Base-by-base conservation (phyloP, 2,329 filamentous ascomycete genomes). In the Fusarium sp. region DNA sequence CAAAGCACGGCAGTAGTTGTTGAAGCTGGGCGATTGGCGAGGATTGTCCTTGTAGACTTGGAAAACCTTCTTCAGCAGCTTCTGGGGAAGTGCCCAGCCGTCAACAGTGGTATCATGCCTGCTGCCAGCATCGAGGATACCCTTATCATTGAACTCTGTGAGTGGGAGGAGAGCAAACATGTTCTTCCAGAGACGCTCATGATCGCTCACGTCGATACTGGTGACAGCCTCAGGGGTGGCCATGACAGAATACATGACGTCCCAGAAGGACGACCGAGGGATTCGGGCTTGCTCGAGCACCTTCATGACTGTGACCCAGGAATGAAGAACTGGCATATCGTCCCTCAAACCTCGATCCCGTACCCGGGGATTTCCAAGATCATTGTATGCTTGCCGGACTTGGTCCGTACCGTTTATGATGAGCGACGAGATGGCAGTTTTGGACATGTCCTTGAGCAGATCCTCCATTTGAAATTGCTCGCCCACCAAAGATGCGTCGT, bases 81-180 rank as follows among this genome's bases (percentile, higher is more conserved):
- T 83, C 65, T 89, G 87, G 0, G 87, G 85, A 13, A 91, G 75
- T 4, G 72, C 68, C 89, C 89, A 91, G 25, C 89, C 89, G 62
- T 91, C 88, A 23, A 69, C 70, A 3, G 69, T 51, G 6, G 69
- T 33, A 34, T 75, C 59, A 61, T 78, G 74, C 23, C 78, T 76
- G 27, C 69, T 76, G 4, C 77, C 78, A 14, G 74, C 33, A 50
- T 82, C 70, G 23, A 88, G 67, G 8, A 86, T 76, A 0, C 89
- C 89, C 11, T 75, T 72, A 55, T 82, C 80, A 70, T 89, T 84
- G 69, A 91, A 88, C 64, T 90, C 88, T 23, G 81, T 81, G 0
- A 91, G 78, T 1, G 89, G 89, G 7, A 91, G 79, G 2, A 91
- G 79, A 1, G 83, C 83, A 68, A 91, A 91, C 75, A 90, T 78